Conservation (phyloP, 352 stramenopile species). For the Globisporangium iwayamae region DNA sequence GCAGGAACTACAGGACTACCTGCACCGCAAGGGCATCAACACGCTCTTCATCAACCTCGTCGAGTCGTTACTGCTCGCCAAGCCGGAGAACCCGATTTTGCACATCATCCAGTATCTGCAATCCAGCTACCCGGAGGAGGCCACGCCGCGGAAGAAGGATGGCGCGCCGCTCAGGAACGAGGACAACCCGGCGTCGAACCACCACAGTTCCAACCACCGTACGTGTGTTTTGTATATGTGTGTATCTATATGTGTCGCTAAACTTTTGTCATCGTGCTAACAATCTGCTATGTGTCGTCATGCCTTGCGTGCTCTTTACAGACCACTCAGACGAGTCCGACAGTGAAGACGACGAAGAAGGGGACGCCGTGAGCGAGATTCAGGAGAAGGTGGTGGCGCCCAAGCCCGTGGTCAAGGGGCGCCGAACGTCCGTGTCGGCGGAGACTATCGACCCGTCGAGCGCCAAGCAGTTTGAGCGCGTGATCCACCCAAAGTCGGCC, state of each 20-base stretch:
- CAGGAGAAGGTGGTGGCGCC: slow-evolving; percentile 46
- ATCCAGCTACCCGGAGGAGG: slow-evolving; percentile 84
- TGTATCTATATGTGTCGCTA: too few species aligned
- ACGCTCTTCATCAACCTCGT: slow-evolving; percentile 92
- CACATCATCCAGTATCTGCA: slow-evolving; percentile 91
- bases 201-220: slow-evolving; percentile 19
- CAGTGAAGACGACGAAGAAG: slow-evolving; percentile 80
- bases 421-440: slow-evolving; percentile 85
- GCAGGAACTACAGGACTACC: slow-evolving; percentile 89
- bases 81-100: slow-evolving; percentile 85
- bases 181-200: slow-evolving; percentile 40
- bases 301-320: slow-evolving; percentile 18
- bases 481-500: slow-evolving; percentile 81
- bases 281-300: not conserved
- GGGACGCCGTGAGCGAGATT: slow-evolving; percentile 83
- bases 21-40: slow-evolving; percentile 91
- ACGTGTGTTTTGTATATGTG: not conserved
- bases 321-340: slow-evolving; percentile 87
- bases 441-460: slow-evolving; percentile 83
- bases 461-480: slow-evolving; percentile 75
- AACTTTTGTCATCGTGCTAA: not conserved
- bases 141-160: slow-evolving; percentile 38
- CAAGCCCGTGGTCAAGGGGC: slow-evolving; percentile 75
- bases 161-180: slow-evolving; percentile 29
- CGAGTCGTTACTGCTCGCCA: slow-evolving; percentile 86